A percentile compares a stretch with the other conserved stretches of the same genome.
These are phyloP conservation scores for Phylloporus sp. DNA, from an alignment of 768 basidiomycete genomes.

Conservation along the genomic window DNA sequence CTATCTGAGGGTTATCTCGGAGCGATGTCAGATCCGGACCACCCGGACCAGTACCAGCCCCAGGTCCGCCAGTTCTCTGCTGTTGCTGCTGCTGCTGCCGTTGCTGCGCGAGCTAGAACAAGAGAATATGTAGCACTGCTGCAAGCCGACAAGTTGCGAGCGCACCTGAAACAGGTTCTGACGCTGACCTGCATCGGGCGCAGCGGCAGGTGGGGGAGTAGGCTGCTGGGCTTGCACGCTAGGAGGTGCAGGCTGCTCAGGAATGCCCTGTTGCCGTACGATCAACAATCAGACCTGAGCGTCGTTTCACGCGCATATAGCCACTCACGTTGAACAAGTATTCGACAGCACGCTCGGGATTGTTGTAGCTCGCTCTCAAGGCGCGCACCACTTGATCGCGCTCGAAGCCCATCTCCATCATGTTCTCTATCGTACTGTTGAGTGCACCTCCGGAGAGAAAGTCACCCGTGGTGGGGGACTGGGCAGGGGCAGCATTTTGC, in stretches of 20 bases:
- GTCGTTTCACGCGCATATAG: not conserved
- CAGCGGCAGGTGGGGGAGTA: conserved; percentile 34
- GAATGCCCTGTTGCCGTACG: conserved; percentile 60
- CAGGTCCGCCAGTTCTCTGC: conserved; percentile 19
- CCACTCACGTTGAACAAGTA: conserved; percentile 84
- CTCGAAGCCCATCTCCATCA: conserved; percentile 93
- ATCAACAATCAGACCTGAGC: conserved; percentile 6
- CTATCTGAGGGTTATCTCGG: conserved; percentile 58
- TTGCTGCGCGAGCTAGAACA: conserved; percentile 63
- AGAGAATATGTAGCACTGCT: not conserved
- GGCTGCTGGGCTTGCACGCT: conserved; percentile 40
- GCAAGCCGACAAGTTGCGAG: not conserved
- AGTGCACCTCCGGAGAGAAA: conserved; percentile 77
- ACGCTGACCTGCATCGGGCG: conserved; percentile 12
- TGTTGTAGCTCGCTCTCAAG: conserved; percentile 91
- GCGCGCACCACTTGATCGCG: conserved; percentile 81
- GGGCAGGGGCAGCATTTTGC: conserved; percentile 28
- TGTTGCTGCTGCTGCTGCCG: conserved; percentile 40
- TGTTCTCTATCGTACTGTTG: conserved; percentile 71
- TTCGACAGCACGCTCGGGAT: conserved; percentile 97
- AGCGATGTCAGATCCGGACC: conserved; percentile 44
- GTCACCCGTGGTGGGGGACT: conserved; percentile 40
- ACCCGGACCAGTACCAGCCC: conserved; percentile 17
- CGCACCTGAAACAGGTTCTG: conserved; percentile 86
- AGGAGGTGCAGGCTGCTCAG: conserved; percentile 37